Evolutionary conservation across 768 basidiomycete species (phyloP), one percentile per base, ranked within the genome.

Genomic region (Paxillus rubicundulus): DNA sequence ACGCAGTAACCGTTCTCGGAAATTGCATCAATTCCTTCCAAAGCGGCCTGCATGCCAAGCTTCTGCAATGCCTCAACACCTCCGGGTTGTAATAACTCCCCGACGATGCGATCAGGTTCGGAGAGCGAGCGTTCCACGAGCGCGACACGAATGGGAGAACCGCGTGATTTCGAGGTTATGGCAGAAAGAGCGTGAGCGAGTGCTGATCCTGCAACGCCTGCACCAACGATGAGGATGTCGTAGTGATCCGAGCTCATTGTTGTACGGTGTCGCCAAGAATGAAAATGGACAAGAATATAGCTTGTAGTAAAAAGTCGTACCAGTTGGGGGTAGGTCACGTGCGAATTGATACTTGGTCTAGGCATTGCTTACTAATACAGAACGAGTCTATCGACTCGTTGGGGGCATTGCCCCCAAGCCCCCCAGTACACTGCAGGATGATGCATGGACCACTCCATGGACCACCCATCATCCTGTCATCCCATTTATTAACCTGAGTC

Each of bases 81-180:
- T 1, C 87, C 94, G 2, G 97, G 97, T 64, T 99, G 97, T 20
- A 99, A 75, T 1, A 98, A 83, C 69, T 99, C 97, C 21, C 97
- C 97, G 32, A 98, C 97, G 59, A 99, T 98, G 16, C 97, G 82
- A 77, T 98, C 93, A 0, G 97, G 97, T 67, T 92, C 89, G 0
- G 87, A 79, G 4, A 98, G 79, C 13, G 95, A 96, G 10, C 96
- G 85, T 70, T 99, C 97, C 50, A 99, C 76, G 0, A 98, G 73
- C 16, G 87, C 87, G 58, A 98, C 85, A 18, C 84, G 81, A 17
- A 93, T 80, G 13, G 87, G 87, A 48, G 73, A 73, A 17, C 69
- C 45, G 38, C 82, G 76, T 37, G 65, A 55, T 47, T 68, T 59
- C 3, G 68, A 63, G 2, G 79, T 74, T 9, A 80, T 62, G 1